Evolutionary conservation across 2,329 filamentous ascomycete species (phyloP), one percentile per base, ranked within the genome.

Genomic region (Colletotrichum kahawae): DNA sequence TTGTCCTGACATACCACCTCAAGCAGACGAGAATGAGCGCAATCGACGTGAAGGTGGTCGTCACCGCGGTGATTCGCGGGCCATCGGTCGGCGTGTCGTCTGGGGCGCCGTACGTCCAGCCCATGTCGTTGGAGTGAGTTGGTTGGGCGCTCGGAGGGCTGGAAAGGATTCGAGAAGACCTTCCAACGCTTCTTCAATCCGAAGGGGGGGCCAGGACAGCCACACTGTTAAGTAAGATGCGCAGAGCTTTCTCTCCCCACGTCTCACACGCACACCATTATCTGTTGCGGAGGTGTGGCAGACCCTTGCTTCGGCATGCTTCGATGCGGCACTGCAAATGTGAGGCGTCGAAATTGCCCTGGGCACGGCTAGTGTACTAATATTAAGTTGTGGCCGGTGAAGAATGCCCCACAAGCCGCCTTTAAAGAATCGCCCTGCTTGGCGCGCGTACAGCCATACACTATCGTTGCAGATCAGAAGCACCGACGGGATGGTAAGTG

Each of bases 71-170:
- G 51, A 85, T 82, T n/a, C 77, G 76, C 9, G 81, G 80, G 10
- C 82, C 84, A 34, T 81, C 79, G n/a, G 82, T 84, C n/a, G 81
- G 81, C 18, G 80, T 81, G 73, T 81, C 78, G 57, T 76, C 78
- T 4, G 75, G 69, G 24, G 83, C 81, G 77, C 85, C 85, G 79
- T 81, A 83, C 9, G 82, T 83, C 84, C 84, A 85, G 43, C 80
- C 81, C 83, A 84, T 85, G 62, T 29, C 27, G 43, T 51, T 21
- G 43, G n/a, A 51, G 66, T 18, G 27, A 38, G 51, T 67, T 34
- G 34, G 51, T 5, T 36, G 36, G 62, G n/a, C 43, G 10, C 43
- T 51, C 43, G 43, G 38, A 48, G 24, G 62, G 18, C 38, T 65
- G 24, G 24, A 24, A 21, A 21, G 12, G 14, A 65, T 24, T 65